Evolutionary conservation across 768 basidiomycete genomes (phyloP), one percentile per base, ranked within the genome.

Genomic region (Leccinum pellstonianum): DNA sequence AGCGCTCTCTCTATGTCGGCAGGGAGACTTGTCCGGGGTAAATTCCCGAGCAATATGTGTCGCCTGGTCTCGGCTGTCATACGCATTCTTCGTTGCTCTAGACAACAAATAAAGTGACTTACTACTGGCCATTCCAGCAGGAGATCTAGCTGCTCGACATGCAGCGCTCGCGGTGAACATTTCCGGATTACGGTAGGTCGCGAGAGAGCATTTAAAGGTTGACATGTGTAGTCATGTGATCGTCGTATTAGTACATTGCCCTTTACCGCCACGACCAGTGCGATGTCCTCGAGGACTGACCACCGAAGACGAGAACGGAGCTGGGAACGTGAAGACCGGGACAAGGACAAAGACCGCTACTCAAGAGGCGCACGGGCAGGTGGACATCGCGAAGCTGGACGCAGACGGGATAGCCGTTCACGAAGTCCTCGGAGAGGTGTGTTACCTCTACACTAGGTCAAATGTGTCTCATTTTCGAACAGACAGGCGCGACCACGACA

Each of bases 231-330:
- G 63, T 68, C 72, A 73, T 66, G 71, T 73, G 73, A 73, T 60
- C 50, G 3, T 7, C 1, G 27, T 43, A n/a, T 17, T 27, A 53
- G 37, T 2, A 12, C 27, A 50, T 62, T 59, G 73, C 37, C 41
- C n/a, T 43, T 76, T 82, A 29, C 69, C 69, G 56, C 84, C 50
- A 57, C 83, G 37, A 56, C 83, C 50, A 57, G 83, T 48, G 58
- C 66, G n/a, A 75, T 88, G 86, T 83, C 86, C 63, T 84, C 83
- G 57, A 83, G 83, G 62, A 57, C 74, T 48, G 83, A 84, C 62
- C 72, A 80, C 64, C 79, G 83, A 68, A 75, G 81, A 70, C 81
- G 83, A 60, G 86, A 88, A 66, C 73, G 85, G 64, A 86, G 86
- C 67, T 84, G 86, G 83, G 86, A 88, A 60, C 79, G 75, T 33